A percentile compares a stretch with the other conserved stretches of the same genome.
Evolutionary conservation across 352 stramenopile species (phyloP).

Genomic region (Lagenidium giganteum): DNA sequence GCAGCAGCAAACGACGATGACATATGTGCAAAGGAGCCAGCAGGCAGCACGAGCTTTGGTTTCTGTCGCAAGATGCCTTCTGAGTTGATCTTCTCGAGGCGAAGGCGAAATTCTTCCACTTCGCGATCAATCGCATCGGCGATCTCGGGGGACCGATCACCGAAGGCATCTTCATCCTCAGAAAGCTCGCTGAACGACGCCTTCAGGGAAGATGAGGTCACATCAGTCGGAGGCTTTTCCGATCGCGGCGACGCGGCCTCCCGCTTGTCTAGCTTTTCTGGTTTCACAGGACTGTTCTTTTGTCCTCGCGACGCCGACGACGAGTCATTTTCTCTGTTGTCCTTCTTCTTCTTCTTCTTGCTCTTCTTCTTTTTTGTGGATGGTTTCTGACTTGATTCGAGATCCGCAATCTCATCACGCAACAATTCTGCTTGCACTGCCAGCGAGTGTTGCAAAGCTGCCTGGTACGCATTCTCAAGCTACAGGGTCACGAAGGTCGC

Average conservation of each 20-base stretch:
- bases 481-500: constrained; percentile 19
- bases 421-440: constrained; percentile 68
- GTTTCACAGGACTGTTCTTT: neutral
- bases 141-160: constrained; percentile 10
- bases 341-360: constrained; percentile 72
- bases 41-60: constrained; percentile 71
- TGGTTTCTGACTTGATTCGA: constrained; percentile 57
- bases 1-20: too few relatives aligned
- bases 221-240: constrained; percentile 7
- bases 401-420: constrained; percentile 63
- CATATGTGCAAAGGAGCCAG: constrained; percentile 63
- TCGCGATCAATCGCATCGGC: constrained; percentile 62
- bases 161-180: too few relatives aligned
- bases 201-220: too few relatives aligned
- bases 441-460: constrained; percentile 70
- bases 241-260: neutral
- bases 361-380: constrained; percentile 69
- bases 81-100: constrained; percentile 69
- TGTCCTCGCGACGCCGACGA: neutral
- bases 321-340: constrained; percentile 26
- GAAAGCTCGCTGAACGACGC: too few relatives aligned
- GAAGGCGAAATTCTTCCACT: constrained; percentile 62
- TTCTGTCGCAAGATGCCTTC: constrained; percentile 43
- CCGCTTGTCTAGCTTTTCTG: neutral
- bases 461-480: constrained; percentile 74